Evolutionary conservation across 1,284 basidiomycete genomes (phyloP), one percentile per base, ranked within the genome.

Genomic region (Vanrija sp.): DNA sequence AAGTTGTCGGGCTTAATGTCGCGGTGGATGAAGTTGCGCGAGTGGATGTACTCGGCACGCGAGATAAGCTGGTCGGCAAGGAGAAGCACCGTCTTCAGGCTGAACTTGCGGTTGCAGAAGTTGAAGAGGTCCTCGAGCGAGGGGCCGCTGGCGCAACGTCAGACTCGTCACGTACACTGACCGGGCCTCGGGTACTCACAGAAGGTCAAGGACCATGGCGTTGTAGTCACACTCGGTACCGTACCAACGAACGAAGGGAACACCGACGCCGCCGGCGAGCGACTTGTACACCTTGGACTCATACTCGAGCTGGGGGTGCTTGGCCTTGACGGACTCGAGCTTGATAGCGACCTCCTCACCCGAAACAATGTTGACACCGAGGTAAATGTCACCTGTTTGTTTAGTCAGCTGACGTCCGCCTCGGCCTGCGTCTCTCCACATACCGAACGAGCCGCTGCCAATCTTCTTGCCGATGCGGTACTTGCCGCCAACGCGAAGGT

Each of bases 381-480:
- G 89, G 78, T 98, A 98, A 77, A 99, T 98, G 73, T 98, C 95
- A 78, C 93, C 92, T 94, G 50, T 49, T n/a, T 2, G 35, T n/a
- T 31, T 9, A 31, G 57, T 65, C 36, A 61, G 61, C 46, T 45
- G 35, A 46, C 35, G 15, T 20, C 7, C 35, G 3, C n/a, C 14
- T 35, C 41, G n/a, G n/a, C 16, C 14, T 12, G 23, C 24, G 35
- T 41, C 20, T 55, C 44, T 61, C 57, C 19, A 80, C 88, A 69
- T 67, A 94, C 95, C 93, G 71, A 98, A 98, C 51, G 95, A 98
- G 60, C 95, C 96, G 44, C 91, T 96, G 65, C 96, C 96, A 70
- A 99, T 98, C 87, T 98, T 98, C 84, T 98, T 98, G 62, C 95
- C 96, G 65, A 99, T 88, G 70, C 95, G 86, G 82, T 96, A 97